Percentiles rank a stretch among this genome's conserved stretches.
phyloP scores from a whole-genome alignment of 225 moss, liverwort and hornwort species.

The Antitrichia curtipendula region DNA sequence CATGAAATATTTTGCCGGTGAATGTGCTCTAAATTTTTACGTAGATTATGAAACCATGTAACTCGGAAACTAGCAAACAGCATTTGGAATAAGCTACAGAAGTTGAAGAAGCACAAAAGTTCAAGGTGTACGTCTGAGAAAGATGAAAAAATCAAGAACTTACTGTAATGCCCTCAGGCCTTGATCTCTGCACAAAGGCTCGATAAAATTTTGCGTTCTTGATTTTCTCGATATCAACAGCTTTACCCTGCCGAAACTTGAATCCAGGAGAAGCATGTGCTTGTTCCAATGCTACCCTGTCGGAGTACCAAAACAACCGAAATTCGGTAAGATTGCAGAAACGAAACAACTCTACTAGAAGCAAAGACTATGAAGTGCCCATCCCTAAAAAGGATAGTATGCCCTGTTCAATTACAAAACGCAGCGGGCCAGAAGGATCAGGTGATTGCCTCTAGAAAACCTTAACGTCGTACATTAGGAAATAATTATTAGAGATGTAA shows the following conservation, averaged over 20 bases:
- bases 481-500: background rate
- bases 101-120: background rate
- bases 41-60: background rate
- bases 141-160: background rate
- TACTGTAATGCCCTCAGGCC: constrained; percentile 28
- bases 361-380: background rate
- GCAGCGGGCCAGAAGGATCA: background rate
- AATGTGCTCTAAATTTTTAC: background rate
- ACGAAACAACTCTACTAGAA: background rate
- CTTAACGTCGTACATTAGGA: background rate
- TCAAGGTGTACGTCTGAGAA: background rate
- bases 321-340: background rate
- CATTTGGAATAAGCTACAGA: background rate
- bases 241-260: constrained; percentile 28
- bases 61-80: background rate
- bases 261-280: constrained; percentile 30
- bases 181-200: constrained; percentile 25
- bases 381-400: background rate
- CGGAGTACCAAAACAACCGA: background rate
- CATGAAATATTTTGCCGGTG: background rate
- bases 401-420: background rate
- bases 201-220: constrained; percentile 52
- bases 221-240: constrained; percentile 51
- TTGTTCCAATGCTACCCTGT: constrained; percentile 51
- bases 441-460: background rate